A percentile compares a stretch with the other conserved stretches of the same genome.
Conservation (phyloP, 768 basidiomycete genomes). For the Leccinum variicolor region DNA sequence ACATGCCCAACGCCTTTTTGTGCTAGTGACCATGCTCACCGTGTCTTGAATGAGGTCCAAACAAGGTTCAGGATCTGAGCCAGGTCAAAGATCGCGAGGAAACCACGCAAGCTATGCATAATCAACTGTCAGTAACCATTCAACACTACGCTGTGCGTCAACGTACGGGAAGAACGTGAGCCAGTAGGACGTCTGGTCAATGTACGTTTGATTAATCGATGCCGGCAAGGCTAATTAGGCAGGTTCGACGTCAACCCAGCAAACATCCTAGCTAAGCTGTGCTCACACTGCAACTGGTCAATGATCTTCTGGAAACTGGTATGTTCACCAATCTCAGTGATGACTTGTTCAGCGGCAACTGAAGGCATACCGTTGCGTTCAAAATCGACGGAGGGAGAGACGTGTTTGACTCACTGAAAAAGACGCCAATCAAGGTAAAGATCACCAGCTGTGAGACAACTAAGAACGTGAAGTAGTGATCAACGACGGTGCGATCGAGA, state of each 20-base stretch:
- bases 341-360: constrained; percentile 39
- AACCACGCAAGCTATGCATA: constrained; percentile 74
- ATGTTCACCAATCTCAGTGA: constrained; percentile 47
- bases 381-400: background rate
- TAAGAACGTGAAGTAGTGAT: constrained; percentile 91
- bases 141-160: background rate
- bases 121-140: constrained; percentile 3
- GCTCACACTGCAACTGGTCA: constrained; percentile 41
- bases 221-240: constrained; percentile 63
- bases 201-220: constrained; percentile 82
- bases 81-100: constrained; percentile 91
- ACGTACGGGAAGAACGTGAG: constrained; percentile 91
- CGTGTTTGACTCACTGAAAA: constrained; percentile 61
- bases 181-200: constrained; percentile 91
- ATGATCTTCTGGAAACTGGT: constrained; percentile 45
- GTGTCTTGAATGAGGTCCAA: constrained; percentile 81
- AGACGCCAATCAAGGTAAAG: constrained; percentile 89
- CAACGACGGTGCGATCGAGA: constrained; percentile 87
- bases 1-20: background rate
- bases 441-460: constrained; percentile 91
- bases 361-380: background rate
- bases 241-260: background rate
- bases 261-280: background rate
- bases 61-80: constrained; percentile 92
- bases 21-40: constrained; percentile 37